These are phyloP conservation scores for Rossbeevera mucosa DNA, from an alignment of 768 basidiomycete genomes.

Conservation along the genomic window DNA sequence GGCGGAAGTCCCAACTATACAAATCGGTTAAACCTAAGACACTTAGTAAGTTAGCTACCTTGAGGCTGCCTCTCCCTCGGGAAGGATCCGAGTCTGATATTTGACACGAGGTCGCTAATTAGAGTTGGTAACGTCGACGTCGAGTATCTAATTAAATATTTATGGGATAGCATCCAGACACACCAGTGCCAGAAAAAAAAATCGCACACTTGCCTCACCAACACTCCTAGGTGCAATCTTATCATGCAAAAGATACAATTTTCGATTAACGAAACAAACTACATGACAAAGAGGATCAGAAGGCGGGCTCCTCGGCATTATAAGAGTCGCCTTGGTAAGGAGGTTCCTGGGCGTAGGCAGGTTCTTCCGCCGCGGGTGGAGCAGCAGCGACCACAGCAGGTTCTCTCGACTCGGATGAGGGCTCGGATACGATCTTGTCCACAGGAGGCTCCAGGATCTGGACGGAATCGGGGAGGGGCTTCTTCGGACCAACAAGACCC, in stretches of 20 bases:
- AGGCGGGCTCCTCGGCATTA: constrained; percentile 47
- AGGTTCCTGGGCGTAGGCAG: constrained; percentile 30
- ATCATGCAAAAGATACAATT: constrained; percentile 11
- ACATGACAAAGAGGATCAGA: constrained; percentile 41
- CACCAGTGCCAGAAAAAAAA: too few species aligned
- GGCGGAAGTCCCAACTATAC: too few species aligned
- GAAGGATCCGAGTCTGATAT: too few species aligned
- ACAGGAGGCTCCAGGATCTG: constrained; percentile 83
- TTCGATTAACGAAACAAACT: constrained; percentile 12
- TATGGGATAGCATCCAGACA: too few species aligned
- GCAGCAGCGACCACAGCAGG: constrained; percentile 48
- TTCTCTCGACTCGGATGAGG: constrained; percentile 86
- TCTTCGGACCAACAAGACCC: constrained; percentile 82
- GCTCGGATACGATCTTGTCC: constrained; percentile 87
- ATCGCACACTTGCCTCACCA: background rate
- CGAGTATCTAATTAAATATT: too few species aligned
- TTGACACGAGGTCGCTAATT: background rate
- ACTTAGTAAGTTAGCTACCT: too few species aligned
- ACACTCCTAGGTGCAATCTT: background rate
- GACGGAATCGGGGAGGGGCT: constrained; percentile 94
- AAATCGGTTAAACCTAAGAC: too few species aligned
- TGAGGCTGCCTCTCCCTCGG: too few species aligned
- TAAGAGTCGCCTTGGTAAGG: constrained; percentile 41
- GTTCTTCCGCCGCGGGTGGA: constrained; percentile 50
- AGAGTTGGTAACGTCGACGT: background rate